These are phyloP conservation scores for Phytophthora tentaculata DNA, from an alignment of 352 stramenopile genomes.

Conservation along the genomic window DNA sequence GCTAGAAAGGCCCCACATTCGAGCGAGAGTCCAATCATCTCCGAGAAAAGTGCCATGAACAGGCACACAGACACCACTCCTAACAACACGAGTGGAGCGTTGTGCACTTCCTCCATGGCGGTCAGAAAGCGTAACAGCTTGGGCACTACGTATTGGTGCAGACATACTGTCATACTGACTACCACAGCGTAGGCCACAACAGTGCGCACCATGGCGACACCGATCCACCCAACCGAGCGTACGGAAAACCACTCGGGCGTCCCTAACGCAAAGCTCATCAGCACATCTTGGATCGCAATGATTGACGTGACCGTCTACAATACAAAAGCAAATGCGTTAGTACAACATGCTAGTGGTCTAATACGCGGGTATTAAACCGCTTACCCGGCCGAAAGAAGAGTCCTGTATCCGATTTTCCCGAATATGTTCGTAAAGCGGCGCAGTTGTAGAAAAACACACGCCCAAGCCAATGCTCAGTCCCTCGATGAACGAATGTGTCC, in stretches of 20 bases:
- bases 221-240: conserved; percentile 72
- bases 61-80: conserved; percentile 87
- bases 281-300: conserved; percentile 84
- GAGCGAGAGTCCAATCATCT: conserved; percentile 82
- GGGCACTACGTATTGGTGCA: conserved; percentile 79
- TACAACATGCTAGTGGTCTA: not conserved
- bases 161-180: conserved; percentile 65
- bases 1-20: conserved; percentile 87
- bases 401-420: conserved; percentile 82
- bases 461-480: conserved; percentile 79
- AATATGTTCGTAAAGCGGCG: conserved; percentile 84
- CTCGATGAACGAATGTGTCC: conserved; percentile 77
- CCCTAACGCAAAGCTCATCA: conserved; percentile 88
- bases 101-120: conserved; percentile 84
- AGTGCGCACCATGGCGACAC: conserved; percentile 70
- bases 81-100: conserved; percentile 76
- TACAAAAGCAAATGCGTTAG: conserved; percentile 2
- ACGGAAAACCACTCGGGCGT: conserved; percentile 88
- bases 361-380: conserved; percentile 3
- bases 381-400: conserved; percentile 77
- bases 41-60: conserved; percentile 86
- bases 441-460: conserved; percentile 86
- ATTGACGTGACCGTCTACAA: conserved; percentile 83
- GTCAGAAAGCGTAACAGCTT: conserved; percentile 74
- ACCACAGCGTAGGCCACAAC: conserved; percentile 78